Base-by-base conservation (phyloP, 1,284 basidiomycete species). In the Takashimella koratensis region DNA sequence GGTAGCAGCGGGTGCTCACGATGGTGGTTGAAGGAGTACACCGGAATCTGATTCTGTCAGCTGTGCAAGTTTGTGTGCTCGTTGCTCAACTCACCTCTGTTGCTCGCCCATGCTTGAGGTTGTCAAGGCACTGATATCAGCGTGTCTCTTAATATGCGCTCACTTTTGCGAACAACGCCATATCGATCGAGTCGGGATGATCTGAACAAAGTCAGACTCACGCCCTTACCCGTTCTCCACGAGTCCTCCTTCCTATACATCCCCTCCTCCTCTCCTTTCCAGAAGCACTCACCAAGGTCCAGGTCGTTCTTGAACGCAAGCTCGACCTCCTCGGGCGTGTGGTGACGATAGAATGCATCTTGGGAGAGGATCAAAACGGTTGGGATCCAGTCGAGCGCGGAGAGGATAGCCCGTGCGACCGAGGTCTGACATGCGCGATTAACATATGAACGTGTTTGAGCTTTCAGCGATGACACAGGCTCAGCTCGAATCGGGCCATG, bases 1-100 rank as follows among this genome's bases (percentile, higher is more conserved):
- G 2, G 3, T 10, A 3, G 61, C 71, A 16, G 30, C 8, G 30
- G 16, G 30, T 8, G 30, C 30, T 50, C 24, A 74, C 74, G 92
- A 76, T 98, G 95, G 61, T 90, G 81, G 19, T 83, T 81, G 73
- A 98, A 98, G 1, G 91, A 95, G 75, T 98, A 98, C 8, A 95
- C 84, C 0, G 95, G 94, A 52, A 97, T 91, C 70, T 79, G 57
- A 4, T n/a, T n/a, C n/a, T n/a, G n/a, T n/a, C n/a, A n/a, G n/a
- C n/a, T n/a, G n/a, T n/a, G n/a, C n/a, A n/a, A n/a, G n/a, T n/a
- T n/a, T n/a, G n/a, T n/a, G n/a, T n/a, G n/a, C n/a, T n/a, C n/a
- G n/a, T n/a, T n/a, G n/a, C n/a, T n/a, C n/a, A n/a, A 43, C 66
- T 40, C 39, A 74, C 73, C 60, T 76, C 70, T 1, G 78, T 79